Evolutionary conservation across 345 rosid species (phyloP).

Genomic region (Sisymbrium altissimum): DNA sequence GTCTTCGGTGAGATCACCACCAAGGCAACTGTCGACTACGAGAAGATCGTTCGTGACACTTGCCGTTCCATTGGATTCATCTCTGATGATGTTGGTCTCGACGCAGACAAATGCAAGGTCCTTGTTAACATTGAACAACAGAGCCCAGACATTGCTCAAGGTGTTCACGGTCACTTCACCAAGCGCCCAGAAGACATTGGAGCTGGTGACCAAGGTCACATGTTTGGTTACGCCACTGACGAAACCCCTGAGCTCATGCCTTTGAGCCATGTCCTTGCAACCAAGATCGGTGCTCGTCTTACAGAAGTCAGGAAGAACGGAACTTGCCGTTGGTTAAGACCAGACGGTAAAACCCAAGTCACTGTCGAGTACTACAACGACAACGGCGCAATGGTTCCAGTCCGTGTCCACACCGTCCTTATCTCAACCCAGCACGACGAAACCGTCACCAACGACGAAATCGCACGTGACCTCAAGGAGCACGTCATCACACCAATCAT

Average conservation of each 20-base stretch:
- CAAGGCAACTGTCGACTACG: constrained; percentile 36
- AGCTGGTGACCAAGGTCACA: constrained; percentile 41
- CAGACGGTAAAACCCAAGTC: constrained; percentile 42
- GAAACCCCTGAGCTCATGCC: constrained; percentile 44
- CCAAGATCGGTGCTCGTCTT: constrained; percentile 39
- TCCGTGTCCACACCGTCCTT: constrained; percentile 39
- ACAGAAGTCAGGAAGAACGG: constrained; percentile 41
- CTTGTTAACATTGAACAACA: constrained; percentile 53
- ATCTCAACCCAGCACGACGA: constrained; percentile 43
- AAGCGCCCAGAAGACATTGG: constrained; percentile 39
- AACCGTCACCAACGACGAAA: constrained; percentile 42
- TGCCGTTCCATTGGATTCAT: constrained; percentile 39
- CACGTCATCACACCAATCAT: constrained; percentile 39
- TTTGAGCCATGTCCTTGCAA: constrained; percentile 36
- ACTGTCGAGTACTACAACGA: constrained; percentile 40
- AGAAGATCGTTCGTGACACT: constrained; percentile 42
- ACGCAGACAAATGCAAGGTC: constrained; percentile 41
- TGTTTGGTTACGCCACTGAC: constrained; percentile 38
- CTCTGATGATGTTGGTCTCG: constrained; percentile 41
- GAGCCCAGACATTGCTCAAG: constrained; percentile 59
- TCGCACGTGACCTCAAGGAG: constrained; percentile 40
- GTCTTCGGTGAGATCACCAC: constrained; percentile 41
- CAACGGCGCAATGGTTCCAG: constrained; percentile 38
- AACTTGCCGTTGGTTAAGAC: constrained; percentile 39
- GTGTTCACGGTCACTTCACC: constrained; percentile 42